Evolutionary conservation across 78 protist genomes (phyloP).

Genomic region (Dictyostelium firmibasis): DNA sequence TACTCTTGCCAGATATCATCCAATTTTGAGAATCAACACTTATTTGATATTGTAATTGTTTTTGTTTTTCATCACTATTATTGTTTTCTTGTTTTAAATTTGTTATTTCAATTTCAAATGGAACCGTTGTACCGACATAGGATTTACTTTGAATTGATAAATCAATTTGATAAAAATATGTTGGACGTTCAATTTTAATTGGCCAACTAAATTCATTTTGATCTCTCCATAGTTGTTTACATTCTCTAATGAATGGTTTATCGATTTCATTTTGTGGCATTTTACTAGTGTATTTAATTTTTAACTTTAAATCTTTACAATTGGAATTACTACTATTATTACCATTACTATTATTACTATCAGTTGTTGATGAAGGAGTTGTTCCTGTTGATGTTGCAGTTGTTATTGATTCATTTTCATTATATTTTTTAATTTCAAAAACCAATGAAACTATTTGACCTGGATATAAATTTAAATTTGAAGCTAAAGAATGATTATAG

Average conservation of each 20-base stretch:
- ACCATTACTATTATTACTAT: neutral
- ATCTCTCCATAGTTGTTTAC: conserved; percentile 72
- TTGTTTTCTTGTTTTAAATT: neutral
- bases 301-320: neutral
- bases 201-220: conserved; percentile 33
- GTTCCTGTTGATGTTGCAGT: neutral
- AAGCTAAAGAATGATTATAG: conserved; percentile 12
- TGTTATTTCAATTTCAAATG: conserved; percentile 40
- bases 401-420: neutral
- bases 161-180: conserved; percentile 27
- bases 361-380: neutral
- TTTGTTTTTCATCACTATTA: neutral
- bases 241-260: neutral
- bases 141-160: neutral
- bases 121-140: conserved; percentile 13
- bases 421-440: conserved; percentile 63
- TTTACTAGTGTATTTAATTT: conserved; percentile 49
- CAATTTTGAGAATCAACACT: conserved; percentile 20
- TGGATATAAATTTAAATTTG: conserved; percentile 45
- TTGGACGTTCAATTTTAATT: conserved; percentile 25
- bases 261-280: conserved; percentile 15
- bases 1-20: conserved; percentile 56
- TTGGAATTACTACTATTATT: neutral
- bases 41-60: neutral
- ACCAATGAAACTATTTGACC: conserved; percentile 50